Evolutionary conservation across 805 yeast genomes (phyloP), one percentile per base, ranked within the genome.

Genomic region (Wickerhamomyces sydowiorum): DNA sequence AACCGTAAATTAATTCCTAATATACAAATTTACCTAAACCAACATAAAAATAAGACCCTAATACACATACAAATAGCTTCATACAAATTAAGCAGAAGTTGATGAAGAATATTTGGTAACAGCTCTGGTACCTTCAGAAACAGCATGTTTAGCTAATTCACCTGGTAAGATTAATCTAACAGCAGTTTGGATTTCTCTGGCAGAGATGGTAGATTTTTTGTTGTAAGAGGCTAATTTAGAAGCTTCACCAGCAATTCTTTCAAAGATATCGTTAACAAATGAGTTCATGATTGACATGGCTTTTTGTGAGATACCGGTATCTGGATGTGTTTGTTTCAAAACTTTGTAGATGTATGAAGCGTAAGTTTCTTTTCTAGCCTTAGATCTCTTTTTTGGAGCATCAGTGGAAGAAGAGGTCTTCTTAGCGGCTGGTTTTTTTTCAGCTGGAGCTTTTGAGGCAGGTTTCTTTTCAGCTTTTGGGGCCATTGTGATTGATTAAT

Each of bases 251-350:
- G 98, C 97, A 61, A 91, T 86, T 79, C 98, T 90, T 80, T 91
- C 98, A 66, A 91, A 91, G 69, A 91, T 88, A 73, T 91, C 97
- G 76, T 89, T 90, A 59, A 91, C 97, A 61, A 91, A 91, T 35
- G 97, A 91, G 86, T 91, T 91, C 91, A 91, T 83, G 70, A 91
- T 91, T 54, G 96, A 88, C 96, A 91, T 91, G 53, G 98, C 96
- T 69, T 88, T 86, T 75, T 89, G 96, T 60, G 98, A 90, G 69
- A 91, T 91, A 87, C 97, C 98, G 51, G 98, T 91, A 71, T 91
- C 97, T 71, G 97, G 98, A 75, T 91, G 98, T 51, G 97, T 90
- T 80, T 91, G 97, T 75, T 90, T 90, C 69, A 91, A 84, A 56
- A 90, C 97, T 75, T 91, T 91, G 93, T 90, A 91, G 69, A 91